Conservation (phyloP, 2,329 filamentous ascomycete species). For the Sarocladiaceae sp. region DNA sequence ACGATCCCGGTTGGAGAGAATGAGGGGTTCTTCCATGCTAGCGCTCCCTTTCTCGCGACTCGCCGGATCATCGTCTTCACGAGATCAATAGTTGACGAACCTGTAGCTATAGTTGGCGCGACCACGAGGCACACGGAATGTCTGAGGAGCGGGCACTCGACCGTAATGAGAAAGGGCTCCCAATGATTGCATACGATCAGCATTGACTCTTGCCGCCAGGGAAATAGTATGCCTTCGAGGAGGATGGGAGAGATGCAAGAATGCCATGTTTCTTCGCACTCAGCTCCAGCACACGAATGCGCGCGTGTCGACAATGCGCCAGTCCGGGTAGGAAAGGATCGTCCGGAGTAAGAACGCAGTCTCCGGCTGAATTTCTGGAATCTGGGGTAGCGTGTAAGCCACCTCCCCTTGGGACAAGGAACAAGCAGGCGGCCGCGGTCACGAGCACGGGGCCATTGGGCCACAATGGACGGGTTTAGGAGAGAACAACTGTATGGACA, state of each 20-base stretch:
- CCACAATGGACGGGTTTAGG: background rate
- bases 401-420: background rate
- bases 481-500: too few relatives aligned
- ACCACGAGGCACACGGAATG: background rate
- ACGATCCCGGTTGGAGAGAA: slow-evolving; percentile 5
- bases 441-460: background rate
- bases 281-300: background rate
- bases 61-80: slow-evolving; percentile 1
- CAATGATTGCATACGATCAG: background rate
- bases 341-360: background rate
- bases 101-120: background rate
- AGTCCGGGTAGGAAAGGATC: slow-evolving; percentile 5
- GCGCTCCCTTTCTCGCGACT: background rate
- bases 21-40: background rate
- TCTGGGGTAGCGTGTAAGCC: slow-evolving; percentile 8
- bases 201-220: background rate
- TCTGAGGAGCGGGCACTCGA: background rate
- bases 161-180: background rate
- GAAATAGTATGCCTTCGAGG: too few relatives aligned
- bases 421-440: background rate
- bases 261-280: background rate
- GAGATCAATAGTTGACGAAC: slow-evolving; percentile 1
- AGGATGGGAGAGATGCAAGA: background rate
- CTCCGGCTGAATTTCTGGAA: slow-evolving; percentile 8
- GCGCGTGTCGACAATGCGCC: background rate